A percentile compares a stretch with the other conserved stretches of the same genome.
Evolutionary conservation across 78 protist species (phyloP).

Genomic region (Emiliania huxleyi): DNA sequence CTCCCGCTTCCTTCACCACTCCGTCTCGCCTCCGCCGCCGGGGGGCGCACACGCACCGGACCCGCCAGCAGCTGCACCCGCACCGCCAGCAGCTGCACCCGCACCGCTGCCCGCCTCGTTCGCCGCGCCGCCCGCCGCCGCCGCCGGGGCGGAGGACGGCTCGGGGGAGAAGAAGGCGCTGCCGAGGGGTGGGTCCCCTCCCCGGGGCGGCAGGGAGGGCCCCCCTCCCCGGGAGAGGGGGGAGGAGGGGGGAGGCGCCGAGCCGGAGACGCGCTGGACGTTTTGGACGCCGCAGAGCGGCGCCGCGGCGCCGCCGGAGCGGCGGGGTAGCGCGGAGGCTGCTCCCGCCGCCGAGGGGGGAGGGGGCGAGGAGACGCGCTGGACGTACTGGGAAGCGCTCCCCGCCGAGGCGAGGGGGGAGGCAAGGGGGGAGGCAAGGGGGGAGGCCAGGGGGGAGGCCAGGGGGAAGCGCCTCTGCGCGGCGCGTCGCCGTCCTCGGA

Average conservation of each 20-base stretch:
- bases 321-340: no score
- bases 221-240: no score
- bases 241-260: no score
- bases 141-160: background rate
- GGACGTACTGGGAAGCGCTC: no score
- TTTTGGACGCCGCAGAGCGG: background rate
- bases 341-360: no score
- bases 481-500: no score
- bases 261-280: conserved; percentile 7
- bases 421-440: no score
- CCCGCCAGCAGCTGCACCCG: background rate
- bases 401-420: no score
- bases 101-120: background rate
- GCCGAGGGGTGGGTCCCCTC: background rate
- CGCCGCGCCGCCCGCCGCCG: background rate
- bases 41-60: background rate
- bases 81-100: background rate
- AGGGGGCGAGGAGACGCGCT: no score
- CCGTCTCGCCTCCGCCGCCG: background rate
- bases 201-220: background rate
- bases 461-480: no score
- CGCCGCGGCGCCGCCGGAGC: no score
- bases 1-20: background rate
- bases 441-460: no score
- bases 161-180: background rate